A percentile compares a stretch with the other conserved stretches of the same genome.
Conservation (phyloP, 2,329 filamentous ascomycete species). For the Fusarium sp. region DNA sequence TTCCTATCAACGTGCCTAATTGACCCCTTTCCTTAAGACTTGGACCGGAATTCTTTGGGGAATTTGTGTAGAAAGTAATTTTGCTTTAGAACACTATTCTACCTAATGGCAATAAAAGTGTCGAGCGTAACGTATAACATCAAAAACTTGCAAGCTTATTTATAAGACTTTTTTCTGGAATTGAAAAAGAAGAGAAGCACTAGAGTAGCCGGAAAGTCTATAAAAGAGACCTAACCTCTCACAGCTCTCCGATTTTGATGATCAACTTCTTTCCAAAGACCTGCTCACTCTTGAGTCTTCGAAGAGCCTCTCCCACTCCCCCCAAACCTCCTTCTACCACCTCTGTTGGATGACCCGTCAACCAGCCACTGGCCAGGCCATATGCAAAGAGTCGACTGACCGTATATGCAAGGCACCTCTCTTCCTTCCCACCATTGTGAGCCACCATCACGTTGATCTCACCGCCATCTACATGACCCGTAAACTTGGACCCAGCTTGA, state of each 20-base stretch:
- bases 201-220: neutral
- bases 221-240: neutral
- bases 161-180: no score
- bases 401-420: neutral
- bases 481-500: neutral
- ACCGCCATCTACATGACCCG: neutral
- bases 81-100: no score
- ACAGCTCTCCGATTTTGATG: neutral
- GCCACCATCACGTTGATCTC: neutral
- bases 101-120: no score
- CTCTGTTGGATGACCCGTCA: neutral
- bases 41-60: no score
- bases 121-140: no score
- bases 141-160: no score
- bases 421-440: neutral
- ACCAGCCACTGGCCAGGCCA: neutral
- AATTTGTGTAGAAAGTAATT: no score
- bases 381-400: neutral
- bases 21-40: no score
- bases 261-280: neutral
- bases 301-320: neutral
- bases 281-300: neutral
- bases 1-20: no score
- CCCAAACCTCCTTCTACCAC: neutral
- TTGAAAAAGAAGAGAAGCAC: neutral